A percentile compares a stretch with the other conserved stretches of the same genome.
Conservation (phyloP, 2,329 filamentous ascomycete genomes). For the Colletotrichum abscissum region DNA sequence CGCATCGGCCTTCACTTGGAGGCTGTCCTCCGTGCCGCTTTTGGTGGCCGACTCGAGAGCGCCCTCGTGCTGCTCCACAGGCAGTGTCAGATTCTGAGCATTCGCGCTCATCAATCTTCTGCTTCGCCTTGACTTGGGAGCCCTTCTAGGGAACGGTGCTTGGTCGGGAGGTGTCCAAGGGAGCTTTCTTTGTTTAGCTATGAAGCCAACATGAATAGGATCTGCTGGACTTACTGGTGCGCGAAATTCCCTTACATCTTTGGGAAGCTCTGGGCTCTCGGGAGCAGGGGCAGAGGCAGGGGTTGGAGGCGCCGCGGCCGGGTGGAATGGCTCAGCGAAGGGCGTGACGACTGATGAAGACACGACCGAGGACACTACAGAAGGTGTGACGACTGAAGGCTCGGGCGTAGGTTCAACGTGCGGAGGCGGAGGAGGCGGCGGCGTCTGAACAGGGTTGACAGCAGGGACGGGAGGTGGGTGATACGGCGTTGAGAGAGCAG, state of each 20-base stretch:
- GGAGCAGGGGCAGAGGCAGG: not conserved
- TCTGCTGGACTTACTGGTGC: slow-evolving; percentile 60
- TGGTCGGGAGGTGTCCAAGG: slow-evolving; percentile 69
- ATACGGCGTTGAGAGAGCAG: slow-evolving; percentile 67
- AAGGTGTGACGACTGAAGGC: slow-evolving; percentile 28
- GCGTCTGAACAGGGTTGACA: slow-evolving; percentile 60
- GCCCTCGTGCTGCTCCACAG: slow-evolving; percentile 51
- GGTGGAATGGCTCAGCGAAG: slow-evolving; percentile 22
- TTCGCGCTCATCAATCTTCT: slow-evolving; percentile 54
- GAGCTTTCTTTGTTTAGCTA: slow-evolving; percentile 51
- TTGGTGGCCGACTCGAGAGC: slow-evolving; percentile 31
- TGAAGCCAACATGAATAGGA: not conserved
- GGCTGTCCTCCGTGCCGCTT: slow-evolving; percentile 26
- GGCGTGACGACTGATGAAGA: slow-evolving; percentile 15
- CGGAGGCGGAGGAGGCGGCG: slow-evolving; percentile 53
- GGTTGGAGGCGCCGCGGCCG: slow-evolving; percentile 7
- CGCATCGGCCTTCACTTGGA: slow-evolving; percentile 40
- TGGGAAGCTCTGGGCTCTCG: slow-evolving; percentile 33
- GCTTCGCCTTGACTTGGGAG: slow-evolving; percentile 45
- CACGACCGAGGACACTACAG: slow-evolving; percentile 12
- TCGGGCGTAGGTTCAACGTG: slow-evolving; percentile 27
- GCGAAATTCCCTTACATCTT: slow-evolving; percentile 50
- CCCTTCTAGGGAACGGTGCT: slow-evolving; percentile 58
- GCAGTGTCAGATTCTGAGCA: slow-evolving; percentile 54
- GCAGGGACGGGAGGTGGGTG: slow-evolving; percentile 61